Evolutionary conservation across 345 rosid genomes (phyloP), one percentile per base, ranked within the genome.

Genomic region (Leavenworthia alabamica): DNA sequence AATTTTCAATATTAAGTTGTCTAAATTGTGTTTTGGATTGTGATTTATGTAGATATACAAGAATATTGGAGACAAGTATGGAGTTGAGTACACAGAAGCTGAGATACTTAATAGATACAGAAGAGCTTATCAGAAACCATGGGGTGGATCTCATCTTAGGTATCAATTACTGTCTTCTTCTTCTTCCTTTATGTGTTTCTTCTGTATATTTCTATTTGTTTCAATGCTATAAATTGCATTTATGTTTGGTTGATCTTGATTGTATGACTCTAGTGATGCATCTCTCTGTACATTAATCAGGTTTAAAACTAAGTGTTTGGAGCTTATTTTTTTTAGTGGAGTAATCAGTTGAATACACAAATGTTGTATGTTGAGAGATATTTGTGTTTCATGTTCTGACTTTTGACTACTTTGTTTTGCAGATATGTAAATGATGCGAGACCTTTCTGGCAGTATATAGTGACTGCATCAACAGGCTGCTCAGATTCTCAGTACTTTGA

Each of bases 81-180:
- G 99, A 19, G 99, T 93, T 32, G 65, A 66, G 73, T 93, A 80
- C 77, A 81, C 97, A 1, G 99, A 90, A 74, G 67, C 67, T 78
- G 99, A 93, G 87, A 90, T 90, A 75, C 73, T 93, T 62, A 61
- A 59, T 60, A 78, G 95, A 73, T 93, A 83, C 75, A 73, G 97
- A 73, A 56, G 87, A 74, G 99, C 99, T 68, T 93, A 93, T 75
- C 87, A 68, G 78, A 91, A 86, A 61, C 99, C 96, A 46, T 93
- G 96, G 99, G 96, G 96, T 3, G 74, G 76, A 73, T 93, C 97
- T 63, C 96, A 95, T 66, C 99, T 85, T 76, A 89, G 99, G 99
- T 92, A 13, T 33, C 2, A 22, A 60, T 16, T 5, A 43, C 13
- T 37, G 23, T 24, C 28, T 3, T 46, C 10, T 20, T 50, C 40